These are phyloP conservation scores for Lichtheimia ramosa DNA, from an alignment of 371 early-diverging fungal species.

Conservation along the genomic window DNA sequence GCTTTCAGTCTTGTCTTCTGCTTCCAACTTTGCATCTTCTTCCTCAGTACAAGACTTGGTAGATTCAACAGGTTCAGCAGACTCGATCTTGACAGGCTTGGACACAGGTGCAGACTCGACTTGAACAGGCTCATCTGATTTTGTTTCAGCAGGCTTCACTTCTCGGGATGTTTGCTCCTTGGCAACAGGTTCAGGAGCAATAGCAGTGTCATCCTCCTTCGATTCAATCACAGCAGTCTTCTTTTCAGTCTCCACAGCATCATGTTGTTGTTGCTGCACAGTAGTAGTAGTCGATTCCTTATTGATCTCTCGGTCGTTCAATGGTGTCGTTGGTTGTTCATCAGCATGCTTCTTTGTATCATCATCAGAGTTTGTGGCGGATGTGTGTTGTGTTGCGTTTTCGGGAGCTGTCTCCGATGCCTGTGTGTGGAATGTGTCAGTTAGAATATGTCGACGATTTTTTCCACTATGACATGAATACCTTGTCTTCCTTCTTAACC, in stretches of 20 bases:
- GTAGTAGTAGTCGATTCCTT: neutral
- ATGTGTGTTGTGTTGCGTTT: neutral
- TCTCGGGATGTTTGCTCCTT: too few species aligned
- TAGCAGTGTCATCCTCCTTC: neutral
- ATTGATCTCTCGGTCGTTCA: neutral
- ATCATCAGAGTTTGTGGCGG: neutral
- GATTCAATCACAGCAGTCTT: neutral
- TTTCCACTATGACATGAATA: neutral
- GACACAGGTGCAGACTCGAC: neutral
- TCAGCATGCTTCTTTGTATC: neutral
- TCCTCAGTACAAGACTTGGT: neutral
- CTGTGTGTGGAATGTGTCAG: constrained; percentile 8
- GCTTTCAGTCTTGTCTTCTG: neutral
- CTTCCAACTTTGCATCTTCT: neutral
- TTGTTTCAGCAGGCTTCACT: neutral
- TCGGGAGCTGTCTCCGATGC: constrained; percentile 9
- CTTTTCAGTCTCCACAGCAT: neutral
- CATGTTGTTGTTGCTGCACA: neutral
- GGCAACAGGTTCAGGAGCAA: neutral
- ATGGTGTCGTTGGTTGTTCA: neutral
- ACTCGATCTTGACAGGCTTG: neutral
- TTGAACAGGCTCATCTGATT: neutral
- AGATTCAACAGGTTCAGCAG: neutral
- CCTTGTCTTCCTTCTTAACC: neutral
- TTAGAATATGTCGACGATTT: neutral